Evolutionary conservation across 1,284 basidiomycete species (phyloP).

Genomic region (Trichosporon inkin): DNA sequence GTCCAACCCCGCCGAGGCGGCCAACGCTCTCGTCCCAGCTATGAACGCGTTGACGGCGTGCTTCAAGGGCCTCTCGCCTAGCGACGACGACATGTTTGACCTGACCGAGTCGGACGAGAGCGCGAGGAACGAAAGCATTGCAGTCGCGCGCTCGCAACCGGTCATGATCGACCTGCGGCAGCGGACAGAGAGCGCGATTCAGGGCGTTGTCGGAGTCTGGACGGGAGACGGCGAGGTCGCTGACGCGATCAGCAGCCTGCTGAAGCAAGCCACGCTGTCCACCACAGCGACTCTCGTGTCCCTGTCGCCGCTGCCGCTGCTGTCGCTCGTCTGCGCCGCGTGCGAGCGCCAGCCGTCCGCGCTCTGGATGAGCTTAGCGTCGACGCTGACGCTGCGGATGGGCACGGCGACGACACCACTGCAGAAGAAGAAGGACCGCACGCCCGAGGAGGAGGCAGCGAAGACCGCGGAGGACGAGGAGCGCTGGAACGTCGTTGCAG

Average conservation of each 20-base stretch:
- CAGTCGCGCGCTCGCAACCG: slow-evolving; percentile 61
- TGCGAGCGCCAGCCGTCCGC: slow-evolving; percentile 68
- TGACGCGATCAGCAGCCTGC: slow-evolving; percentile 51
- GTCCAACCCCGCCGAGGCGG: slow-evolving; percentile 17
- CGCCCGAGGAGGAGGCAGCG: slow-evolving; percentile 26
- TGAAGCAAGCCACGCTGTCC: slow-evolving; percentile 41
- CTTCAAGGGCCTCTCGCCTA: slow-evolving; percentile 74
- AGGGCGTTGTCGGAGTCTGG: slow-evolving; percentile 64
- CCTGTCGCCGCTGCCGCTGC: slow-evolving; percentile 68
- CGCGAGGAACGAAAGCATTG: slow-evolving; percentile 49
- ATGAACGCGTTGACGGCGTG: slow-evolving; percentile 74
- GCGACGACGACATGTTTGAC: slow-evolving; percentile 63
- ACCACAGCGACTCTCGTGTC: slow-evolving; percentile 63
- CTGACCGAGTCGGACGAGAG: slow-evolving; percentile 52
- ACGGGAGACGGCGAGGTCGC: slow-evolving; percentile 69
- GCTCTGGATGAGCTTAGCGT: slow-evolving; percentile 74
- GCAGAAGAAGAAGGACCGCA: slow-evolving; percentile 36
- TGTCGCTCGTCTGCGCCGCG: slow-evolving; percentile 71
- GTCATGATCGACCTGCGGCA: slow-evolving; percentile 63
- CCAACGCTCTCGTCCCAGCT: slow-evolving; percentile 52
- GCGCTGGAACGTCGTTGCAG: slow-evolving; percentile 40
- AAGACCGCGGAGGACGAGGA: slow-evolving; percentile 27
- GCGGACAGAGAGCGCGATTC: slow-evolving; percentile 60
- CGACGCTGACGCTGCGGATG: slow-evolving; percentile 71
- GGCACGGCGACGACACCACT: slow-evolving; percentile 59